Percentiles rank a stretch among this genome's conserved stretches.
Evolutionary conservation across 331 rosid species (phyloP).

Genomic region (Erythrophleum ivorense): DNA sequence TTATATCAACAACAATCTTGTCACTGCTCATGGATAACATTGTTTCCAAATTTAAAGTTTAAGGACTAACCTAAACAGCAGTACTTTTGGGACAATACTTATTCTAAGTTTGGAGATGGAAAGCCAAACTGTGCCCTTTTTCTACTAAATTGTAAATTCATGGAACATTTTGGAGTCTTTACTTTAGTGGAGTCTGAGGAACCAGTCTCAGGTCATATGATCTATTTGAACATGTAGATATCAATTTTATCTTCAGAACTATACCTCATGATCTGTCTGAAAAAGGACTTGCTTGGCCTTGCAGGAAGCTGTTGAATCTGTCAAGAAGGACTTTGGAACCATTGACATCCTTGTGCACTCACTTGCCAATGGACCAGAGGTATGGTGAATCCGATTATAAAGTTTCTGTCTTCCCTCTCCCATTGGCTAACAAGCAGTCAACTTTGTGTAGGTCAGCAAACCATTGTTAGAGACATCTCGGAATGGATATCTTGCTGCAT

Average conservation of each 20-base stretch:
- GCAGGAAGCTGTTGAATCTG: conserved; percentile 87
- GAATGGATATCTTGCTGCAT: conserved; percentile 90
- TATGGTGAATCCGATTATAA: conserved; percentile 22
- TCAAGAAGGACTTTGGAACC: conserved; percentile 85
- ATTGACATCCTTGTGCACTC: conserved; percentile 96
- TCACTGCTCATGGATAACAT: background rate
- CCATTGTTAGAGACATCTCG: conserved; percentile 91
- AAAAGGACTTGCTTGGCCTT: conserved; percentile 39
- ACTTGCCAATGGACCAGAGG: conserved; percentile 98
- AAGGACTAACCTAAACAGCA: background rate
- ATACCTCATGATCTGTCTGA: background rate
- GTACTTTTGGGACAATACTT: background rate
- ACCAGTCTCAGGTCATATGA: background rate
- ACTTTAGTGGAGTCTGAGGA: background rate
- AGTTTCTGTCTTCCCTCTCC: conserved; percentile 21
- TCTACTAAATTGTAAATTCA: background rate
- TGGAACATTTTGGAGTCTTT: background rate
- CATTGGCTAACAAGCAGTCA: conserved; percentile 3
- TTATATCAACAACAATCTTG: background rate
- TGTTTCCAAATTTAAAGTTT: background rate
- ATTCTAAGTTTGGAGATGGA: conserved; percentile 5
- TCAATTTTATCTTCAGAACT: background rate
- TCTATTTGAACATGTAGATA: background rate
- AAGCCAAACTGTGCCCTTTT: background rate
- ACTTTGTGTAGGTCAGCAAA: conserved; percentile 67